Base-by-base conservation (phyloP, 768 basidiomycete genomes). In the Tricholoma matsutake region DNA sequence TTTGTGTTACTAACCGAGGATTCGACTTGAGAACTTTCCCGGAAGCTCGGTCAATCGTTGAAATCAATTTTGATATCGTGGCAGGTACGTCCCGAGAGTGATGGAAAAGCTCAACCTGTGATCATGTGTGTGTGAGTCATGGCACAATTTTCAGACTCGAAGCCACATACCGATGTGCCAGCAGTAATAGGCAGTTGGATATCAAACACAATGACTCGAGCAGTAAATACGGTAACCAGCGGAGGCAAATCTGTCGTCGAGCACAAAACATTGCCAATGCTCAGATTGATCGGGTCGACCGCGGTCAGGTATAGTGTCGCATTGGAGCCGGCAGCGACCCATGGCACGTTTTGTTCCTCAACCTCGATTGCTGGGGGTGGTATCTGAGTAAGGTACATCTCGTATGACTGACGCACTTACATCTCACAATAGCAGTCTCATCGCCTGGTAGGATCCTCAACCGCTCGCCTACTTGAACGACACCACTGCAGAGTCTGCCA, bases 81-180 rank as follows among this genome's bases (percentile, higher is more conserved):
- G 94, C 96, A 8, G 97, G 94, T 2, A 96, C 86, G 70, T 98
- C 94, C 45, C 86, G 83, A 1, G 94, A 96, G 69, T 99, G 96
- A 69, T 97, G 93, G 76, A 94, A 98, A 10, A 99, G 76, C 71
- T 99, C 97, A 49, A 98, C 82, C 93, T 92, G 66, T 5, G 9
- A 41, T 37, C 10, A 6, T 8, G 16, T n/a, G 16, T 2, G 16
- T 35, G 4, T 4, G 32, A 53, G n/a, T 25, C 22, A 25, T 25
- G 22, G 16, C 14, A 32, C n/a, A 31, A 31, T 14, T 31, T 32
- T 53, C 9, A 32, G 5, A 31, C 16, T 32, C 29, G 6, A 22
- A 25, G 18, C 10, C 28, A 71, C 82, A 63, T 72, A 95, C 95
- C 43, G 92, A 88, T 64, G 93, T 81, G 41, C 97, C 97, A 1